Evolutionary conservation across 768 basidiomycete species (phyloP), one percentile per base, ranked within the genome.

Genomic region (Trichaptum fuscoviolaceum): DNA sequence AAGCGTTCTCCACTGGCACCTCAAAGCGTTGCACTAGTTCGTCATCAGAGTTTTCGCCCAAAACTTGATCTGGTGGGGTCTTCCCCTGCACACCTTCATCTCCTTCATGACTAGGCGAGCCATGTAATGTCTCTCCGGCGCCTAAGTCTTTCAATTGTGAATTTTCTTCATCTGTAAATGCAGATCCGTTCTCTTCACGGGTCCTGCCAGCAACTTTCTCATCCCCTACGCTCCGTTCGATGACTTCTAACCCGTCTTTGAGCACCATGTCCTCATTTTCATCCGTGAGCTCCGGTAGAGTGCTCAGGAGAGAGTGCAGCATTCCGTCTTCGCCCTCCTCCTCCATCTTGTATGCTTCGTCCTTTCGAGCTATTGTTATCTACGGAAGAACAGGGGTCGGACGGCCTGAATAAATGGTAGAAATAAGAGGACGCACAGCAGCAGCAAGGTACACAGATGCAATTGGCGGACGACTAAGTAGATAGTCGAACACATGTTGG

Each of bases 401-500:
- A 10, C 6, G 30, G 34, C 20, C 65, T 17, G 20, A 34, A 42
- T 65, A 58, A 62, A 25, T 26, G 58, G 12, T 10, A 60, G 57
- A 57, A n/a, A 58, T 20, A 58, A 20, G 30, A 10, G 23, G 0
- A 83, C 91, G 71, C 74, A 96, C 94, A 57, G 91, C 89, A 35
- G 89, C 85, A 18, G 87, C 88, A 10, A 97, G 84, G 79, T 96
- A 98, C 0, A 96, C 89, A 1, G 87, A 82, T 0, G 83, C 81
- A 30, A 95, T 85, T 10, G 95, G 95, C 26, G 93, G 93, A 36
- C 95, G 83, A 69, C 87, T 86, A 15, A 98, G 78, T 10, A 97
- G 77, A 73, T 88, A 98, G 76, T 98, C 95, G 75, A 96, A 98
- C 61, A 95, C 86, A 69, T 95, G 90, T 73, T 96, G 95, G 27